These are phyloP conservation scores for Avena eriantha DNA, from an alignment of 176 grass and related monocot genomes.

Conservation along the genomic window DNA sequence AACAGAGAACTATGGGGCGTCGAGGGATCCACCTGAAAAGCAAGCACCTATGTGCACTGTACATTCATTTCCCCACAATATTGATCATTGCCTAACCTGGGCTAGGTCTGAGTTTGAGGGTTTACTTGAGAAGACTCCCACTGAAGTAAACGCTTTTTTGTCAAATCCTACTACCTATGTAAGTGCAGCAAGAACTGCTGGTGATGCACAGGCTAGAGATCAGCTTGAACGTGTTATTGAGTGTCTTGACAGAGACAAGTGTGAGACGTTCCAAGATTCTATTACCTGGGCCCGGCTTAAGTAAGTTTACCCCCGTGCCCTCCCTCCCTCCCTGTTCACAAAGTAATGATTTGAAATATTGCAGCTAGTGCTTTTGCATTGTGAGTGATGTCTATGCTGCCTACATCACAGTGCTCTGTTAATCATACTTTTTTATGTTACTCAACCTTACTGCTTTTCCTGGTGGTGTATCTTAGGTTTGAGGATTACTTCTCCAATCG, in stretches of 20 bases:
- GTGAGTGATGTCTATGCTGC: background rate
- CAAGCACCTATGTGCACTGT: slow-evolving; percentile 97
- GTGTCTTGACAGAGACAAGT: slow-evolving; percentile 78
- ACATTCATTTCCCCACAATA: slow-evolving; percentile 96
- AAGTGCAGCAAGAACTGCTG: slow-evolving; percentile 64
- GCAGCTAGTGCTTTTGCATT: background rate
- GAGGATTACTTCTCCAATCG: slow-evolving; percentile 88
- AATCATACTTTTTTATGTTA: background rate
- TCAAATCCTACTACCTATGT: slow-evolving; percentile 70
- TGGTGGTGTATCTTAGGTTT: slow-evolving; percentile 56
- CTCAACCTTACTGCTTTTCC: slow-evolving; percentile 9
- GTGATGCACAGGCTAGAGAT: slow-evolving; percentile 89
- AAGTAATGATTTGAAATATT: background rate
- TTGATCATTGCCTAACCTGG: slow-evolving; percentile 95
- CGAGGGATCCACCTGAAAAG: slow-evolving; percentile 95
- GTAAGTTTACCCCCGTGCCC: slow-evolving; percentile 42
- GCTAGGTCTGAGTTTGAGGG: slow-evolving; percentile 94
- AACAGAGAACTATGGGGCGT: slow-evolving; percentile 94
- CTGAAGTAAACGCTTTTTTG: slow-evolving; percentile 84
- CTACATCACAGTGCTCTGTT: background rate
- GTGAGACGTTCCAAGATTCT: slow-evolving; percentile 87
- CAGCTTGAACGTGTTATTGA: slow-evolving; percentile 81
- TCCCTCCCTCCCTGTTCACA: background rate
- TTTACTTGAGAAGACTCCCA: slow-evolving; percentile 92
- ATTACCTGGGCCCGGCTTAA: slow-evolving; percentile 81